phyloP scores from a whole-genome alignment of 2,329 filamentous ascomycete species.

The Beauveria varroae region DNA sequence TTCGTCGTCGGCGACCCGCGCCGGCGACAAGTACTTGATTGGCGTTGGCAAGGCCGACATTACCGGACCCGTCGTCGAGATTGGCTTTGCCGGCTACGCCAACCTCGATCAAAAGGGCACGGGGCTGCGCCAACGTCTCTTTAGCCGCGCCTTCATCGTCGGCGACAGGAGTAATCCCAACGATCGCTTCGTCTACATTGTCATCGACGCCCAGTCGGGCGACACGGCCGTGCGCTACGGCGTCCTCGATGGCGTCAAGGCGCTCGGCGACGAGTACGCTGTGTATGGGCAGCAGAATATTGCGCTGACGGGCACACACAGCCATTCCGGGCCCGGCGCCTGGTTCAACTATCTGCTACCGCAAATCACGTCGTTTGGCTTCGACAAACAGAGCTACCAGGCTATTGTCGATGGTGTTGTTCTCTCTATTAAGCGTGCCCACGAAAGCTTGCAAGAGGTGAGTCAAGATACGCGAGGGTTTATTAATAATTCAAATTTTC shows the following conservation, averaged over 20 bases:
- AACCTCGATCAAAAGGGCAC: slow-evolving; percentile 74
- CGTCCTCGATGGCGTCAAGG: slow-evolving; percentile 67
- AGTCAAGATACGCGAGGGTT: slow-evolving; percentile 10
- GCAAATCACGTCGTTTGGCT: slow-evolving; percentile 82
- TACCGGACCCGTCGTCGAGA: slow-evolving; percentile 73
- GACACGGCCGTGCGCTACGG: slow-evolving; percentile 84
- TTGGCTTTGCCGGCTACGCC: slow-evolving; percentile 90
- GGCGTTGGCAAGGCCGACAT: slow-evolving; percentile 53
- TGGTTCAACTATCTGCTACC: slow-evolving; percentile 94
- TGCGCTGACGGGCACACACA: slow-evolving; percentile 87
- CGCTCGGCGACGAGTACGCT: slow-evolving; percentile 63
- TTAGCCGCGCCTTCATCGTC: slow-evolving; percentile 84
- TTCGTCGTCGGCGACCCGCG: not conserved
- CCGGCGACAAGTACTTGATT: slow-evolving; percentile 37
- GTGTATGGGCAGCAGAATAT: slow-evolving; percentile 74
- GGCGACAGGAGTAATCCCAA: slow-evolving; percentile 56
- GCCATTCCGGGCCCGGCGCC: slow-evolving; percentile 82
- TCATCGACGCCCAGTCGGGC: slow-evolving; percentile 79
- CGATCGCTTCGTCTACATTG: slow-evolving; percentile 77
- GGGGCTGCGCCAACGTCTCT: slow-evolving; percentile 79
- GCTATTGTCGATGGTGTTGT: slow-evolving; percentile 84
- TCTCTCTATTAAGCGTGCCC: slow-evolving; percentile 73
- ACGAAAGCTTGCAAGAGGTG: slow-evolving; percentile 44
- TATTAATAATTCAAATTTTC: too few relatives aligned
- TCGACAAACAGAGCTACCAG: slow-evolving; percentile 77